Evolutionary conservation across 2,329 filamentous ascomycete genomes (phyloP).

Genomic region (Dryadomyces sulphureus): DNA sequence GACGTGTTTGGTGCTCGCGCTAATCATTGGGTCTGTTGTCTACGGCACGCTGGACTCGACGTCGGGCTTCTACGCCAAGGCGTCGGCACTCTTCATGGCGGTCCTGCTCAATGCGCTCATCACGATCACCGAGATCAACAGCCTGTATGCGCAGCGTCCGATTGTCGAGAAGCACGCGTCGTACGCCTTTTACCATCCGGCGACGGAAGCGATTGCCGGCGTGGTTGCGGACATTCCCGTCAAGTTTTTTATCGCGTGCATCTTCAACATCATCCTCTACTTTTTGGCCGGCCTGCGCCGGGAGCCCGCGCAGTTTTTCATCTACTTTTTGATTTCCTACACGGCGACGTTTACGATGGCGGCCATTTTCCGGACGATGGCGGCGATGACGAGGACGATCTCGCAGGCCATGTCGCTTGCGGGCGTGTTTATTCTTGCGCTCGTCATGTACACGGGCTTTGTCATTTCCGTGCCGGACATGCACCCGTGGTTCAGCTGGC

Average conservation of each 20-base stretch:
- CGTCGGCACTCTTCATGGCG: constrained; percentile 73
- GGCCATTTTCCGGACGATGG: constrained; percentile 73
- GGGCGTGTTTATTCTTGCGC: constrained; percentile 44
- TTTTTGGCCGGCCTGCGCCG: constrained; percentile 75
- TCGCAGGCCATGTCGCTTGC: constrained; percentile 48
- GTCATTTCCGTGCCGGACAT: constrained; percentile 49
- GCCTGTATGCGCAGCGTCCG: constrained; percentile 72
- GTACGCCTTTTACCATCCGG: constrained; percentile 82
- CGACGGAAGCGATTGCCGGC: constrained; percentile 69
- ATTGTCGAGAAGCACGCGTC: constrained; percentile 83
- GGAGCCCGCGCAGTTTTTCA: constrained; percentile 65
- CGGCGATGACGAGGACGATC: constrained; percentile 54
- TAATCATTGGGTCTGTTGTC: constrained; percentile 8
- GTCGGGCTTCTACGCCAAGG: constrained; percentile 40
- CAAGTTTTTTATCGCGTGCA: constrained; percentile 57
- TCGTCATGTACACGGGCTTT: constrained; percentile 59
- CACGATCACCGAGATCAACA: constrained; percentile 70
- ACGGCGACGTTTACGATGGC: constrained; percentile 63
- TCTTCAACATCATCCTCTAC: constrained; percentile 70
- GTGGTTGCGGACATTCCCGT: constrained; percentile 78
- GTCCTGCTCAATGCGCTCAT: constrained; percentile 75
- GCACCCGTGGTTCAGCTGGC: constrained; percentile 68
- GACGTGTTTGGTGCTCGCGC: constrained; percentile 50
- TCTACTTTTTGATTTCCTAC: constrained; percentile 68
- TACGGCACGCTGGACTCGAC: constrained; percentile 9